Percentiles rank a stretch among this genome's conserved stretches.
Evolutionary conservation across 768 basidiomycete species (phyloP).

Genomic region (Dacryopinax primogenitus): DNA sequence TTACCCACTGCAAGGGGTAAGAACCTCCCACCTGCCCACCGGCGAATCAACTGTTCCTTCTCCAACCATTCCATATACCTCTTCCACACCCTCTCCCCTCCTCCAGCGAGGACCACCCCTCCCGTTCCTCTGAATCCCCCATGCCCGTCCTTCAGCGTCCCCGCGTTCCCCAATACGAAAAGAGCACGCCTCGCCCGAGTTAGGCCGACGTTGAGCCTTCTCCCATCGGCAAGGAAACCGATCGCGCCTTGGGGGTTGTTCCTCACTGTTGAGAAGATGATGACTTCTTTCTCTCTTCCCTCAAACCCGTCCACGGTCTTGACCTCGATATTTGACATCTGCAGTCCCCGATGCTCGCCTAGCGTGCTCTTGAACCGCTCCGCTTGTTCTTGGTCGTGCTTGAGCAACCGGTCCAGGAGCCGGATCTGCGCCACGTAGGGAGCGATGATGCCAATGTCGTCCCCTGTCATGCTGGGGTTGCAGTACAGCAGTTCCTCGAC

Average conservation of each 20-base stretch:
- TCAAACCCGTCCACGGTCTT: constrained; percentile 94
- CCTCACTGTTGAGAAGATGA: constrained; percentile 82
- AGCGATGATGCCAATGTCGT: constrained; percentile 82
- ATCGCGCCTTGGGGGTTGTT: constrained; percentile 66
- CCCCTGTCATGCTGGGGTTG: constrained; percentile 58
- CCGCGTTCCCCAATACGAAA: constrained; percentile 63
- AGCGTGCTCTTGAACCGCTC: constrained; percentile 46
- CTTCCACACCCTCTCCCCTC: constrained; percentile 6
- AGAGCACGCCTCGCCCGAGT: constrained; percentile 79
- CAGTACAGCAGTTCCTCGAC: constrained; percentile 67
- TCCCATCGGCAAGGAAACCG: constrained; percentile 77
- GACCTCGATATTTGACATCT: constrained; percentile 60
- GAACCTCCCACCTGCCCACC: constrained; percentile 4
- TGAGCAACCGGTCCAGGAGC: constrained; percentile 54
- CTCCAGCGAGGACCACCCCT: neutral
- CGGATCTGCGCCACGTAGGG: constrained; percentile 83
- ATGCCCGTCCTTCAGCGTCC: constrained; percentile 34
- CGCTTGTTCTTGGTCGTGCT: constrained; percentile 39
- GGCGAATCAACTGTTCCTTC: neutral
- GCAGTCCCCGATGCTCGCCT: constrained; percentile 51
- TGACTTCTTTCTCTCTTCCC: constrained; percentile 83
- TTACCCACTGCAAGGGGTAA: neutral
- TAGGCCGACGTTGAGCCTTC: constrained; percentile 80
- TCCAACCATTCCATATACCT: constrained; percentile 8
- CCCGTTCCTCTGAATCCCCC: neutral